These are phyloP conservation scores for Yamadazyma pseudoaaseri DNA, from an alignment of 1,139 yeast species.

Conservation along the genomic window DNA sequence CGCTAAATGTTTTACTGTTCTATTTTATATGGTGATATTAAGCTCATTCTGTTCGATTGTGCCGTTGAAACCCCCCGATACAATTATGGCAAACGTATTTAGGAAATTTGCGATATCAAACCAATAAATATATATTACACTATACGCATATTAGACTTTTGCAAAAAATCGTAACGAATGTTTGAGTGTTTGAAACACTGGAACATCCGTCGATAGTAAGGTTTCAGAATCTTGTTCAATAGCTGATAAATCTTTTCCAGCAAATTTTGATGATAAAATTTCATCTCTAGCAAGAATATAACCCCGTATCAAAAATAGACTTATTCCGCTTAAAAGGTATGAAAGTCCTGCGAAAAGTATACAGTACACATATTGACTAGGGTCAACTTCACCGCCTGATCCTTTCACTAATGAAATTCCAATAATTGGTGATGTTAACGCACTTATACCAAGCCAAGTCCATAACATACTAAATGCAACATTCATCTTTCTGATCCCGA, in stretches of 20 bases:
- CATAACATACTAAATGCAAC: slow-evolving; percentile 42
- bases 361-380: slow-evolving; percentile 41
- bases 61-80: no score
- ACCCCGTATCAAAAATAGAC: slow-evolving; percentile 36
- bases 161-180: no score
- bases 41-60: no score
- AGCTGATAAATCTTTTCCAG: slow-evolving; percentile 15
- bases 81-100: no score
- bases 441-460: slow-evolving; percentile 35
- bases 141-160: no score
- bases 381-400: slow-evolving; percentile 17
- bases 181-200: slow-evolving; percentile 4
- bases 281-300: slow-evolving; percentile 29
- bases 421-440: slow-evolving; percentile 44
- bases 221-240: slow-evolving; percentile 7
- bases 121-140: no score
- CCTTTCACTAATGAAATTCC: slow-evolving; percentile 26
- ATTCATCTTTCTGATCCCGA: slow-evolving; percentile 38
- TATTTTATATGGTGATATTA: no score
- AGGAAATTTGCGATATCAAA: no score
- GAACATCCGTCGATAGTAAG: slow-evolving; percentile 6
- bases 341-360: slow-evolving; percentile 46
- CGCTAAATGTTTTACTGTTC: no score
- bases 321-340: slow-evolving; percentile 34
- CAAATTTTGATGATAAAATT: neutral